Evolutionary conservation across 1,284 basidiomycete species (phyloP).

Genomic region (Heterobasidion annosum): DNA sequence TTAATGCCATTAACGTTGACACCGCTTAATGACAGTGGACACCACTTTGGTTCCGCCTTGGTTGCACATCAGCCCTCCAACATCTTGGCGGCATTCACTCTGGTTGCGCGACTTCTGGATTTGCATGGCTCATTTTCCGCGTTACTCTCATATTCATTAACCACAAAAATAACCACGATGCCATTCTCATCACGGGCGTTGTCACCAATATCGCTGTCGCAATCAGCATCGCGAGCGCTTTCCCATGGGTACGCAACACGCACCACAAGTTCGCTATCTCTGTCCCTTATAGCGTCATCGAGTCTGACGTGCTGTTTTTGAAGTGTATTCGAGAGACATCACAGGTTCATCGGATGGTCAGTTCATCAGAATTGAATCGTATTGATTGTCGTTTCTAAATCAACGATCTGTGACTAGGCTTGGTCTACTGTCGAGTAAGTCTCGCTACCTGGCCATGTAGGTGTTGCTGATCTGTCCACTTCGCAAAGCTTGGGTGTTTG

Average conservation of each 20-base stretch:
- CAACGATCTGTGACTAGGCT: constrained; percentile 26
- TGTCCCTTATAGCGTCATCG: not conserved
- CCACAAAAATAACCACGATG: constrained; percentile 41
- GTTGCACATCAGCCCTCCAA: constrained; percentile 53
- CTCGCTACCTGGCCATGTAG: constrained; percentile 5
- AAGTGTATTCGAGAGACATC: constrained; percentile 61
- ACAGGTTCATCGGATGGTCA: constrained; percentile 64
- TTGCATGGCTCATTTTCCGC: constrained; percentile 55
- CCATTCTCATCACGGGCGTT: constrained; percentile 49
- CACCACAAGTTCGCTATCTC: constrained; percentile 50
- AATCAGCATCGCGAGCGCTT: constrained; percentile 50
- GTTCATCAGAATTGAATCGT: constrained; percentile 15
- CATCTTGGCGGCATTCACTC: constrained; percentile 66
- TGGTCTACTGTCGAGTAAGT: constrained; percentile 46
- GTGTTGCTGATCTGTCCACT: constrained; percentile 2
- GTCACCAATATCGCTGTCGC: constrained; percentile 48
- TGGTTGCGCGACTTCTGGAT: constrained; percentile 57
- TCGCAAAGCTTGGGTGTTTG: constrained; percentile 29
- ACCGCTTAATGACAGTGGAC: constrained; percentile 41
- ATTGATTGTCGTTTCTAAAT: constrained; percentile 12
- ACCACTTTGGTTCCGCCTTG: constrained; percentile 50
- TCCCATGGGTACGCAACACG: constrained; percentile 59
- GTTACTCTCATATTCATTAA: constrained; percentile 43
- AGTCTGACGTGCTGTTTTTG: constrained; percentile 7
- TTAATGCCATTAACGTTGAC: not conserved